Conservation (phyloP, 768 basidiomycete genomes). For the Tulasnella sp. region DNA sequence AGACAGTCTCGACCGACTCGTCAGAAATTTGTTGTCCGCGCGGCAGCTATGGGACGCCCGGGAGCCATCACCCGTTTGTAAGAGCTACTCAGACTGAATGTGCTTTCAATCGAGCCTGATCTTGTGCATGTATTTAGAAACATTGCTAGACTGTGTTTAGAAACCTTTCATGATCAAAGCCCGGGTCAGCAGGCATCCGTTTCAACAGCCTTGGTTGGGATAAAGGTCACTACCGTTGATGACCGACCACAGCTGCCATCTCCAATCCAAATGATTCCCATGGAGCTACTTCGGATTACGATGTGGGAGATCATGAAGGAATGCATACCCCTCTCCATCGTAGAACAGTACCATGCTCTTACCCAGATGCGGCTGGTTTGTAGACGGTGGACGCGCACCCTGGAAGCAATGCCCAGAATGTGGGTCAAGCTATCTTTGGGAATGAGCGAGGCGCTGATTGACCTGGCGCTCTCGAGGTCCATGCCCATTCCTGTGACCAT, state of each 20-base stretch:
- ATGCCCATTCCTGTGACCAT: not conserved
- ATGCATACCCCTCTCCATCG: not conserved
- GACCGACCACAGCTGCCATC: not conserved
- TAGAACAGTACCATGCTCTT: not conserved
- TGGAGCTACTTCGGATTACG: not conserved
- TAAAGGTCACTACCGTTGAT: too few relatives aligned
- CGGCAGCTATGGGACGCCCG: not conserved
- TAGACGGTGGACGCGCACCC: not conserved
- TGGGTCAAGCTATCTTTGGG: not conserved
- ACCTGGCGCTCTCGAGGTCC: not conserved
- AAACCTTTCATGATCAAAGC: too few relatives aligned
- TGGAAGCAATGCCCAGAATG: not conserved
- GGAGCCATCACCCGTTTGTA: not conserved
- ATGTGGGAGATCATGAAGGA: not conserved
- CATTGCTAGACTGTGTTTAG: not conserved
- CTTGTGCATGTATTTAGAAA: not conserved
- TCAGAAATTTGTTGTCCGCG: not conserved
- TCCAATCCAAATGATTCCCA: not conserved
- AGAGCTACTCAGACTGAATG: not conserved
- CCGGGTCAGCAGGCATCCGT: too few relatives aligned
- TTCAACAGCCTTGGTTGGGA: too few relatives aligned
- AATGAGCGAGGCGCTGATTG: not conserved
- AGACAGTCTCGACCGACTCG: not conserved
- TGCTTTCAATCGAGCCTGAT: not conserved
- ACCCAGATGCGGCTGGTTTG: not conserved